Evolutionary conservation across 768 basidiomycete genomes (phyloP), one percentile per base, ranked within the genome.

Genomic region (Tylopilus rubrobrunneus): DNA sequence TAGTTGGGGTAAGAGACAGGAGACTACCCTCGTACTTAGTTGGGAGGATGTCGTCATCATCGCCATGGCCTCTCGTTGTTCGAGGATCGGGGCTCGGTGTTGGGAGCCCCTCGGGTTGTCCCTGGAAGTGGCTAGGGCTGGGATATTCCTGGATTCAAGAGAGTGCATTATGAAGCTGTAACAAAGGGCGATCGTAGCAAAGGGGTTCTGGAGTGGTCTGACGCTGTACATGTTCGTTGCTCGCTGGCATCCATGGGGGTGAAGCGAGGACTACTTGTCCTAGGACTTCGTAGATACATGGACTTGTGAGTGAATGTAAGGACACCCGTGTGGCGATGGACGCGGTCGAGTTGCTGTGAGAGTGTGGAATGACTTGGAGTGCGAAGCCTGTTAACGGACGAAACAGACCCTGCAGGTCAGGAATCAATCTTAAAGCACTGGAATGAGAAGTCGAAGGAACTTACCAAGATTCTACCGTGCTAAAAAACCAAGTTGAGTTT

Each of bases 1-100:
- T n/a, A n/a, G n/a, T n/a, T n/a, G n/a, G n/a, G n/a, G n/a, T n/a
- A n/a, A n/a, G n/a, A n/a, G n/a, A n/a, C n/a, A n/a, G n/a, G n/a
- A n/a, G n/a, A n/a, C n/a, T n/a, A n/a, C 63, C 67, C n/a, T 69
- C 65, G 12, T 69, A 67, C 21, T 69, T 69, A 34, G 57, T 56
- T 27, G 57, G 67, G 29, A 45, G 25, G 46, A 41, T 62, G 43
- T 67, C 62, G 41, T 44, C 48, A 21, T 55, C 55, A 31, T 41
- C 66, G 49, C 60, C 65, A 63, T 25, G 29, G 41, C 44, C 36
- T 50, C 50, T 12, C 44, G 52, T 40, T 58, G 49, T 6, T 58
- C 50, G 49, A 46, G 61, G 34, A 39, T 45, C 21, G 46, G 52
- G 49, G 59, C 45, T 52, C 61, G 31, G 41, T 17, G 53, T 41